Evolutionary conservation across 805 yeast species (phyloP).

Genomic region (Wickerhamiella slavikovae): DNA sequence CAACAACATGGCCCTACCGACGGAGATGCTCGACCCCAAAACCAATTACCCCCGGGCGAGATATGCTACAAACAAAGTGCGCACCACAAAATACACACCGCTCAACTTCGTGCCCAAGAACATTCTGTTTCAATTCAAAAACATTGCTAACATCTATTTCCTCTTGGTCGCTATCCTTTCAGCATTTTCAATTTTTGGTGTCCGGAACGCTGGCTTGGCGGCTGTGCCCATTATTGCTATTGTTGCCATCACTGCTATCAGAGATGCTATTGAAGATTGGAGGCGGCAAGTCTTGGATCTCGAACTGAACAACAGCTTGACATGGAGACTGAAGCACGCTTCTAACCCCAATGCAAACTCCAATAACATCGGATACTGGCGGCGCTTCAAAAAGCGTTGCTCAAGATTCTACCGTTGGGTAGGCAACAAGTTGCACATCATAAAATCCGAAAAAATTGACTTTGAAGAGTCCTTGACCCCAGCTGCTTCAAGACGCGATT

Average conservation of each 20-base stretch:
- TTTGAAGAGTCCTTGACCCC: neutral
- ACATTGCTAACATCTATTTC: constrained; percentile 83
- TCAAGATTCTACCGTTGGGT: neutral
- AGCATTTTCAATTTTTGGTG: constrained; percentile 56
- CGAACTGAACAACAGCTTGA: constrained; percentile 50
- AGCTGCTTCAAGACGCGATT: neutral
- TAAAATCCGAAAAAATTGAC: neutral
- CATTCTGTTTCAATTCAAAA: constrained; percentile 56
- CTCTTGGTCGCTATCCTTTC: constrained; percentile 64
- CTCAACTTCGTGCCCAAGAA: constrained; percentile 77
- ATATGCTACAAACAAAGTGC: constrained; percentile 81
- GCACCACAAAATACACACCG: constrained; percentile 94
- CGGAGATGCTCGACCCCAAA: constrained; percentile 23
- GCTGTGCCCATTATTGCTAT: constrained; percentile 71
- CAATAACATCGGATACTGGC: constrained; percentile 42
- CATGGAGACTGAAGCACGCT: constrained; percentile 37
- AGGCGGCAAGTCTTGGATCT: constrained; percentile 43
- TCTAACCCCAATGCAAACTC: constrained; percentile 37
- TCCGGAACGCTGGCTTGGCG: constrained; percentile 48
- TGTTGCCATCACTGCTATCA: constrained; percentile 51
- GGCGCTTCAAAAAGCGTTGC: constrained; percentile 42
- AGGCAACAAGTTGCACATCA: neutral
- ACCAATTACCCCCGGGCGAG: constrained; percentile 36
- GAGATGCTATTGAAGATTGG: constrained; percentile 65
- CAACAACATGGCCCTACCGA: constrained; percentile 31